A percentile compares a stretch with the other conserved stretches of the same genome.
Evolutionary conservation across 1,139 yeast genomes (phyloP).

Genomic region (Kurtzmaniella quercitrusa): DNA sequence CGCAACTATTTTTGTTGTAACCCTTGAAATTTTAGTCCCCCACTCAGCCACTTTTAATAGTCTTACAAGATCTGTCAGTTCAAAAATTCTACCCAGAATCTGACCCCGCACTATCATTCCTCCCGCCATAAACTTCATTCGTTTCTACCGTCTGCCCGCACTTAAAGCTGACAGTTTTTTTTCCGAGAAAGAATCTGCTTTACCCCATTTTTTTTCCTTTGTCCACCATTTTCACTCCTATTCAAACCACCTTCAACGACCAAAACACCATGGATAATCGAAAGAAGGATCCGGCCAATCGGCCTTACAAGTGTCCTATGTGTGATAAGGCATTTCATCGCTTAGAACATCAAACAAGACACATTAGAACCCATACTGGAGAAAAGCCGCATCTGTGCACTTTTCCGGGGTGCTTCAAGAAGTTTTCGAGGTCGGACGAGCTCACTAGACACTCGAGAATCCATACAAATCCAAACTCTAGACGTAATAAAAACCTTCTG

Average conservation of each 20-base stretch:
- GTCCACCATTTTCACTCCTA: not conserved
- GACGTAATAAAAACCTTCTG: conserved; percentile 46
- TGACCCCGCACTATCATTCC: not conserved
- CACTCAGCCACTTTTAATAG: no score
- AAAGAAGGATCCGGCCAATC: conserved; percentile 25
- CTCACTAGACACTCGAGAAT: conserved; percentile 85
- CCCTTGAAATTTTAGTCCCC: no score
- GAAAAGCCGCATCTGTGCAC: conserved; percentile 90
- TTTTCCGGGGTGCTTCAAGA: conserved; percentile 81
- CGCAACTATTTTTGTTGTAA: no score
- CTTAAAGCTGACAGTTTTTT: not conserved
- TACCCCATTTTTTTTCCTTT: conserved; percentile 1
- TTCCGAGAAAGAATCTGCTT: not conserved
- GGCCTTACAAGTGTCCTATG: conserved; percentile 89
- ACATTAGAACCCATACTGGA: conserved; percentile 92
- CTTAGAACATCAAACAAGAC: conserved; percentile 91
- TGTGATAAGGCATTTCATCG: conserved; percentile 92
- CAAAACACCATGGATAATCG: conserved; percentile 3
- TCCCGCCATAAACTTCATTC: not conserved
- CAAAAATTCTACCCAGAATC: not conserved
- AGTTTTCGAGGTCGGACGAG: conserved; percentile 86
- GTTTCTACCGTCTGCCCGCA: not conserved
- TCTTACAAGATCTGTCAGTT: no score
- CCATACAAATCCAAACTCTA: conserved; percentile 73
- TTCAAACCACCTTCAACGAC: not conserved